Evolutionary conservation across 2,329 filamentous ascomycete species (phyloP).

Genomic region (Tolypocladium album): DNA sequence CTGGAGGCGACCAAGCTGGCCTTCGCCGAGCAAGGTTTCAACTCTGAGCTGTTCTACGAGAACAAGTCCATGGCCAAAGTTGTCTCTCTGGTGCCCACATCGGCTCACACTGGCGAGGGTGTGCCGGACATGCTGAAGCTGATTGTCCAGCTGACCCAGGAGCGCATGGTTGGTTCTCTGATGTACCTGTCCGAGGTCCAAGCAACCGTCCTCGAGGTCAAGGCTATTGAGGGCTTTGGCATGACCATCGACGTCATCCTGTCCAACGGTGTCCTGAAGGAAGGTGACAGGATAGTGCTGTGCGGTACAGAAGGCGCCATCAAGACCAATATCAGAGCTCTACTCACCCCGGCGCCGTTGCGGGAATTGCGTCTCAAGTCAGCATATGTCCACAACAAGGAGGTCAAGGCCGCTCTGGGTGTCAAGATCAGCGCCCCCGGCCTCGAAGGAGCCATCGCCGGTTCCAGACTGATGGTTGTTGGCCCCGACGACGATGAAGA

Average conservation of each 20-base stretch:
- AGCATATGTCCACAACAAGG: conserved; percentile 96
- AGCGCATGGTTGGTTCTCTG: conserved; percentile 91
- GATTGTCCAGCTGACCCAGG: conserved; percentile 82
- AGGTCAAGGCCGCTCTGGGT: conserved; percentile 95
- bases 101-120: conserved; percentile 97
- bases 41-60: conserved; percentile 91
- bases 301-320: conserved; percentile 97
- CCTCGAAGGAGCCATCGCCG: conserved; percentile 90
- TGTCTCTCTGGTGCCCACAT: conserved; percentile 95
- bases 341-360: conserved; percentile 85
- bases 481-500: conserved; percentile 94
- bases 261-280: conserved; percentile 87
- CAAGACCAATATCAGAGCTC: conserved; percentile 85
- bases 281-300: conserved; percentile 89
- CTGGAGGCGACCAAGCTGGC: conserved; percentile 86
- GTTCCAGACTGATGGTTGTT: conserved; percentile 87
- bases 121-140: conserved; percentile 98
- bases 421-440: conserved; percentile 97
- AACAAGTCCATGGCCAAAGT: conserved; percentile 94
- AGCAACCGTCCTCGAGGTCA: conserved; percentile 95
- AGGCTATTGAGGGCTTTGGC: conserved; percentile 96
- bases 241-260: conserved; percentile 97
- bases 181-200: conserved; percentile 99
- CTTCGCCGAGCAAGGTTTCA: conserved; percentile 95
- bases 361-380: conserved; percentile 94